Percentiles rank a stretch among this genome's conserved stretches.
Conservation (phyloP, 139 green algal genomes). For the Tetraselmis chui region DNA sequence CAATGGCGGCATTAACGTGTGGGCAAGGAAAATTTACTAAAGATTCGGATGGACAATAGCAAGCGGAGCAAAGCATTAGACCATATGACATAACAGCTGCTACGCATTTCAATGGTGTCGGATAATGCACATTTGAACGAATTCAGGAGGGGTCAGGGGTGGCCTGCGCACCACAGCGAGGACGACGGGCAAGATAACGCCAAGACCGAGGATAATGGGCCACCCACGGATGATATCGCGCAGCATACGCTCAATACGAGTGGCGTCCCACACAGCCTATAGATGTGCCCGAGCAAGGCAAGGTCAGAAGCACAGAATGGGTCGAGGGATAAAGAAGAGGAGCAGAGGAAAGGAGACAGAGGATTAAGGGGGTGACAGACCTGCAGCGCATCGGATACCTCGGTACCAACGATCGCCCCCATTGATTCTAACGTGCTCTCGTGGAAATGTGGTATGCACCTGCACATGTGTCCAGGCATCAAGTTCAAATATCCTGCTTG, state of each 20-base stretch:
- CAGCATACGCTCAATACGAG: background rate
- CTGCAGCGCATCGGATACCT: background rate
- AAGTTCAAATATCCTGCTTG: too few species aligned
- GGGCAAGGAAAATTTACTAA: too few species aligned
- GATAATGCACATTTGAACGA: too few species aligned
- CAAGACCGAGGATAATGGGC: background rate
- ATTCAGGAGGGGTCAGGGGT: too few species aligned
- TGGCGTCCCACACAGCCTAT: background rate
- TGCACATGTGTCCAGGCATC: too few species aligned
- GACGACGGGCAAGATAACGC: background rate
- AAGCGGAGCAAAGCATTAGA: too few species aligned
- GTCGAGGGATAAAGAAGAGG: background rate
- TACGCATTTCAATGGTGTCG: too few species aligned
- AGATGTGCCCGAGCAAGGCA: background rate
- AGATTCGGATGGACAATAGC: too few species aligned
- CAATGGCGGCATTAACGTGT: too few species aligned
- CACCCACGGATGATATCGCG: background rate
- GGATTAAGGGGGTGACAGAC: background rate
- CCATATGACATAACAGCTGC: too few species aligned
- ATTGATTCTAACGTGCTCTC: background rate
- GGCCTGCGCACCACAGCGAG: background rate
- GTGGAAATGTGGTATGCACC: background rate
- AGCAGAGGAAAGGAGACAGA: background rate
- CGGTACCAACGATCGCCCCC: background rate
- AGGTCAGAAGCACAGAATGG: background rate